phyloP scores from a whole-genome alignment of 768 basidiomycete species.

The Kwoniella newhampshirensis region DNA sequence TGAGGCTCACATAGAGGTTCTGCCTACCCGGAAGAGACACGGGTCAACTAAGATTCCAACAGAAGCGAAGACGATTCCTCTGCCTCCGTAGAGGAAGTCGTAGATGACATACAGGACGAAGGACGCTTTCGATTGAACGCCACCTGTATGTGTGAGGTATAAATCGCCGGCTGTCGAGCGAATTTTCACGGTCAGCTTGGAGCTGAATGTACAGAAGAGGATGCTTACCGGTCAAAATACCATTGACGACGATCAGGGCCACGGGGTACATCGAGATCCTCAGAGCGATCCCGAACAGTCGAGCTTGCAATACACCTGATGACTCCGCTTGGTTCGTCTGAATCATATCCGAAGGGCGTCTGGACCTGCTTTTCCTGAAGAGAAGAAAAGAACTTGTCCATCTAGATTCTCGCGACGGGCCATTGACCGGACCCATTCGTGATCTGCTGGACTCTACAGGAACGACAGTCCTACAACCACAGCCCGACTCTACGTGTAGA shows the following conservation, averaged over 20 bases:
- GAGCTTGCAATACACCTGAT: conserved; percentile 10
- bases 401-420: too few species aligned
- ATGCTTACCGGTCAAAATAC: conserved; percentile 27
- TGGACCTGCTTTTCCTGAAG: too few species aligned
- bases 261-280: conserved; percentile 31
- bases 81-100: conserved; percentile 30
- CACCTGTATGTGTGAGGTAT: conserved; percentile 15
- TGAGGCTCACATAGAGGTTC: background rate
- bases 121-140: conserved; percentile 5
- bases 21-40: conserved; percentile 17
- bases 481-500: too few species aligned
- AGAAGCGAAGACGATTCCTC: conserved; percentile 33
- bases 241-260: conserved; percentile 29
- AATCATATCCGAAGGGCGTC: background rate
- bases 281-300: conserved; percentile 26
- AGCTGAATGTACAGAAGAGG: background rate
- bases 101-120: conserved; percentile 27
- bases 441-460: background rate
- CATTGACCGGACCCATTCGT: conserved; percentile 1
- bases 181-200: too few species aligned
- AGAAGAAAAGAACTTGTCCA: background rate
- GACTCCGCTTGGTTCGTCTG: background rate
- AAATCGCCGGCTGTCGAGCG: conserved; percentile 27
- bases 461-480: too few species aligned
- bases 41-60: conserved; percentile 34